Base-by-base conservation (phyloP, 345 rosid genomes). In the Microcos paniculata region DNA sequence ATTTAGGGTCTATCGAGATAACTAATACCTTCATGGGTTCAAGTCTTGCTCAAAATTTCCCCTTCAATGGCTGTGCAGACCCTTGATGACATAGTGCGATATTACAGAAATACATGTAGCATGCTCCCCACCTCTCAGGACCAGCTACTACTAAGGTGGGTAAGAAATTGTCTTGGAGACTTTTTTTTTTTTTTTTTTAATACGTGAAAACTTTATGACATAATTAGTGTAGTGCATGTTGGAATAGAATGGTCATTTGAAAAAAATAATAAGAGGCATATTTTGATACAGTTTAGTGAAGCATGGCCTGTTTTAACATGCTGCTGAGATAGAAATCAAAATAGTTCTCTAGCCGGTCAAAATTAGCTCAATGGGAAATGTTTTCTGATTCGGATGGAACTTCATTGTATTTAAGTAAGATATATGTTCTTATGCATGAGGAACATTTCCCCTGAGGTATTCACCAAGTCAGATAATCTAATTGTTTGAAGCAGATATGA, bases 131-230 rank as follows among this genome's bases (percentile, higher is more conserved):
- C 75, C 18, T 87, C 93, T 52, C 75, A 87, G 43, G 70, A 84
- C 74, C 80, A 83, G 62, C 84, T 93, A 75, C 21, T 90, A 80
- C 57, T 93, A 35, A 89, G 94, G 98, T 88, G 64, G 82, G 85
- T 62, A 74, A 43, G 75, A 38, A 53, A 2, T 13, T 23, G 8
- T 6, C 49, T 13, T 38, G 2, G 7, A 23, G 33, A 73, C 24
- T 46, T 42, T 42, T 10, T 58, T 18, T 58, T 58, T 13, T 1
- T 28, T 58, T 26, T 9, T 11, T 72, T 58, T 23, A 13, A 65
- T 38, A n/a, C 8, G 14, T 51, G 49, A 57, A 19, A 21, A 19
- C 48, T 9, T 62, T 49, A 33, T 14, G 11, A 21, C n/a, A 51
- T 4, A 11, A 30, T 48, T 14, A 57, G 52, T 35, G 19, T 35